These are phyloP conservation scores for Amanita exitialis DNA, from an alignment of 768 basidiomycete genomes.

Conservation along the genomic window DNA sequence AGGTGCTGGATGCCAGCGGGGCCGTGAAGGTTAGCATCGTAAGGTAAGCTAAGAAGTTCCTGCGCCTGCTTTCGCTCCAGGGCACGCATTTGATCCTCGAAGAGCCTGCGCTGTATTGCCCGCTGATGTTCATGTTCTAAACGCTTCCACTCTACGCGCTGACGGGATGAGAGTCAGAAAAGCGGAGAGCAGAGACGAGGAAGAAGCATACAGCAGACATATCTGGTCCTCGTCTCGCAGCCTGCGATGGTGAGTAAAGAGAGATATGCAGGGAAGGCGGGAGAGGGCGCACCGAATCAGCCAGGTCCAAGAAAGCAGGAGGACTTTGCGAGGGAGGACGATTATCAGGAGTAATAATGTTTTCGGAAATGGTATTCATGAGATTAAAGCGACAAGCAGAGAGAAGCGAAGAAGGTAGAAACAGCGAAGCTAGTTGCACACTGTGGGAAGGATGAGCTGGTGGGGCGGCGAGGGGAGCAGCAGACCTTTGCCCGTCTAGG, in stretches of 20 bases:
- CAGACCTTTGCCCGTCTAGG: slow-evolving; percentile 69
- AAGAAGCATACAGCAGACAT: slow-evolving; percentile 62
- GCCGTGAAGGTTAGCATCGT: slow-evolving; percentile 38
- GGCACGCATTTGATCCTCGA: slow-evolving; percentile 94
- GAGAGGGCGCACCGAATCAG: slow-evolving; percentile 67
- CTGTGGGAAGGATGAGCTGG: slow-evolving; percentile 19
- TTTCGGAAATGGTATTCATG: slow-evolving; percentile 66
- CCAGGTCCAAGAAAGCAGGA: slow-evolving; percentile 87
- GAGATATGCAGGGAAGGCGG: slow-evolving; percentile 12
- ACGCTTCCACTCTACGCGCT: slow-evolving; percentile 89
- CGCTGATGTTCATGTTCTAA: slow-evolving; percentile 90
- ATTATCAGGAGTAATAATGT: slow-evolving; percentile 67
- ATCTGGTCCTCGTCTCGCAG: slow-evolving; percentile 78
- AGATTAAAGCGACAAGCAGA: slow-evolving; percentile 44
- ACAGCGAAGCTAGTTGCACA: slow-evolving; percentile 58
- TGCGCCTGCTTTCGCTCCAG: slow-evolving; percentile 88
- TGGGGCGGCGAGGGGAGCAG: slow-evolving; percentile 14
- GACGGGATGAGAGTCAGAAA: slow-evolving; percentile 11
- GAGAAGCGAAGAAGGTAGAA: slow-evolving; percentile 39
- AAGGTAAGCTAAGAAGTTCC: slow-evolving; percentile 70
- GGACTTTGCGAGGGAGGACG: slow-evolving; percentile 70
- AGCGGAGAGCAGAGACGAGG: not conserved
- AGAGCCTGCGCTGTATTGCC: slow-evolving; percentile 73
- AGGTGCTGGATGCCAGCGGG: slow-evolving; percentile 56
- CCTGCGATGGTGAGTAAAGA: slow-evolving; percentile 29